Evolutionary conservation across 2,329 filamentous ascomycete species (phyloP).

Genomic region (Fusarium nygamai): DNA sequence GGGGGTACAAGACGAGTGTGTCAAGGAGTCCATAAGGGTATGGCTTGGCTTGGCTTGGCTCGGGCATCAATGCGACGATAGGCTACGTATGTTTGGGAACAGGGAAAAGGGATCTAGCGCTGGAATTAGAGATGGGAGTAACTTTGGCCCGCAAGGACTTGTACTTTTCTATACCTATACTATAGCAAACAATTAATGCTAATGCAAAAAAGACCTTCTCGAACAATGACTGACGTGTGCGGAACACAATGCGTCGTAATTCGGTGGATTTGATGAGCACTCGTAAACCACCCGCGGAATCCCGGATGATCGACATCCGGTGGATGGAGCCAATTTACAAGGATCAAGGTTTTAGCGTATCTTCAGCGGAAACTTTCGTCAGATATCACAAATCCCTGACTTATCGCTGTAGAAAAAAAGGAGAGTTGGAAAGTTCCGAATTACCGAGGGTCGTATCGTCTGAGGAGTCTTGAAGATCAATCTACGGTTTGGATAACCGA

Average conservation of each 20-base stretch:
- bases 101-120: not conserved
- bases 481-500: not conserved
- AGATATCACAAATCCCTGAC: not conserved
- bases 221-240: not conserved
- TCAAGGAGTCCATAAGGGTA: not conserved
- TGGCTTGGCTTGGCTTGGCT: not conserved
- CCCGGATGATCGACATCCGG: conserved; percentile 17
- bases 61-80: not conserved
- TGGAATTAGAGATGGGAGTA: not conserved
- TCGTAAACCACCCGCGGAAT: not conserved
- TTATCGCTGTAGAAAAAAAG: not conserved
- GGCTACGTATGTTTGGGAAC: not conserved
- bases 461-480: not conserved
- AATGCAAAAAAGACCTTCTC: not conserved
- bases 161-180: not conserved
- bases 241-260: not conserved
- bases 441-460: not conserved
- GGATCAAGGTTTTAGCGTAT: not conserved
- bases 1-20: conserved; percentile 25
- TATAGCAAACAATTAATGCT: not conserved
- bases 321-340: not conserved
- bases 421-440: not conserved
- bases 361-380: not conserved
- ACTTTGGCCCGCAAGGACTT: not conserved
- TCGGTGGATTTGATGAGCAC: not conserved